These are phyloP conservation scores for Geosmithia morbida DNA, from an alignment of 2,329 filamentous ascomycete genomes.

Conservation along the genomic window DNA sequence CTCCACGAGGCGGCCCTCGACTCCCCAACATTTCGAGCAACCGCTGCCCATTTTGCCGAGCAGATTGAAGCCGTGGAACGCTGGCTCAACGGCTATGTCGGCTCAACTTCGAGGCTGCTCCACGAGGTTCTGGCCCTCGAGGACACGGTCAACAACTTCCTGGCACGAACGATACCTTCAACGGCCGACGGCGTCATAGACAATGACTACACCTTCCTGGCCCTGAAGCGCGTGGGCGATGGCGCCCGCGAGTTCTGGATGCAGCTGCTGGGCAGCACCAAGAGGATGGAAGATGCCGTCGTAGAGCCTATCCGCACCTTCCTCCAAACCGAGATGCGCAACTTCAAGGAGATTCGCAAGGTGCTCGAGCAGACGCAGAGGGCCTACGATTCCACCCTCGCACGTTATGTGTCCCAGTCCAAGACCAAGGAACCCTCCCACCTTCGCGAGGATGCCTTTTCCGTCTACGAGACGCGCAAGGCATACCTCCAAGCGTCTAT, in stretches of 20 bases:
- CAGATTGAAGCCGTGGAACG: slow-evolving; percentile 83
- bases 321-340: slow-evolving; percentile 61
- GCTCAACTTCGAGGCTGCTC: slow-evolving; percentile 37
- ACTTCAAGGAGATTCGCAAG: slow-evolving; percentile 74
- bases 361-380: slow-evolving; percentile 69
- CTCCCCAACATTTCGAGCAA: slow-evolving; percentile 87
- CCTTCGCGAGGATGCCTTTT: slow-evolving; percentile 87
- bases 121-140: slow-evolving; percentile 62
- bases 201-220: slow-evolving; percentile 85
- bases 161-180: slow-evolving; percentile 61
- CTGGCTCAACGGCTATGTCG: slow-evolving; percentile 62
- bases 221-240: slow-evolving; percentile 73
- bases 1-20: slow-evolving; percentile 93
- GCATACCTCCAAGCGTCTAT: slow-evolving; percentile 82
- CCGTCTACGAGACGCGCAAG: slow-evolving; percentile 84
- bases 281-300: slow-evolving; percentile 61
- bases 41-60: slow-evolving; percentile 73
- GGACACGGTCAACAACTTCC: slow-evolving; percentile 60
- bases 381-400: slow-evolving; percentile 66
- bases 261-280: slow-evolving; percentile 57
- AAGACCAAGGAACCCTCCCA: slow-evolving; percentile 91
- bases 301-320: slow-evolving; percentile 74
- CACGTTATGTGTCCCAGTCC: slow-evolving; percentile 69
- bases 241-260: slow-evolving; percentile 81
- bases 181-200: slow-evolving; percentile 78